Evolutionary conservation across 176 grass and related monocot species (phyloP), one percentile per base, ranked within the genome.

Genomic region (Calamus simplicifolius): DNA sequence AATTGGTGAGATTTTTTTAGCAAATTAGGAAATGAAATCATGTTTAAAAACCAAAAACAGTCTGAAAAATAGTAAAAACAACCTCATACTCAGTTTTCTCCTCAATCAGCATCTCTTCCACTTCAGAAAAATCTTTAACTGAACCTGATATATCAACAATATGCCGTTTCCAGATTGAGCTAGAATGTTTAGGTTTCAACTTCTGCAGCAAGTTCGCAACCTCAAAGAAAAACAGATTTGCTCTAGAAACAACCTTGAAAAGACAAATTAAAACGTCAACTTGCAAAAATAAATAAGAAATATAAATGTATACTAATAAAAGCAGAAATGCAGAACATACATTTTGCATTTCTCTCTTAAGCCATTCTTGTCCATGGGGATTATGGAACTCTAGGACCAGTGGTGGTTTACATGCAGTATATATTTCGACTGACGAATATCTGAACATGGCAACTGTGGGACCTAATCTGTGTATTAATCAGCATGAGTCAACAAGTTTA

Each of bases 371-470:
- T 15, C 64, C 83, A 43, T 67, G 51, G 51, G 77, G 71, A 70
- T 85, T 86, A 75, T 87, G 56, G 68, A 96, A 90, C 56, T 80
- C 64, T 18, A 96, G 83, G 15, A 57, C 69, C 66, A 64, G 73
- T 21, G 88, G 91, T 18, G 91, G 83, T 50, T 87, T 87, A 76
- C 73, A 96, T 18, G 77, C 80, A 31, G 75, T 66, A 57, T 89
- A 96, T 57, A 96, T 79, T 70, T 90, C 75, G 13, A 90, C 83
- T 4, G 86, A 73, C 57, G 83, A 89, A 70, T 96, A 96, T 71
- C 71, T 76, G 79, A 90, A 90, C 74, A 90, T 73, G 21, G 91
- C 86, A 79, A 87, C 91, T 65, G 80, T 96, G 16, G 86, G 81
- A 16, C 91, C 91, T 78, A 87, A 57, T 67, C 91, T 96, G 83